A percentile compares a stretch with the other conserved stretches of the same genome.
Evolutionary conservation across 2,329 filamentous ascomycete genomes (phyloP).

Genomic region (Penicillium sp.): DNA sequence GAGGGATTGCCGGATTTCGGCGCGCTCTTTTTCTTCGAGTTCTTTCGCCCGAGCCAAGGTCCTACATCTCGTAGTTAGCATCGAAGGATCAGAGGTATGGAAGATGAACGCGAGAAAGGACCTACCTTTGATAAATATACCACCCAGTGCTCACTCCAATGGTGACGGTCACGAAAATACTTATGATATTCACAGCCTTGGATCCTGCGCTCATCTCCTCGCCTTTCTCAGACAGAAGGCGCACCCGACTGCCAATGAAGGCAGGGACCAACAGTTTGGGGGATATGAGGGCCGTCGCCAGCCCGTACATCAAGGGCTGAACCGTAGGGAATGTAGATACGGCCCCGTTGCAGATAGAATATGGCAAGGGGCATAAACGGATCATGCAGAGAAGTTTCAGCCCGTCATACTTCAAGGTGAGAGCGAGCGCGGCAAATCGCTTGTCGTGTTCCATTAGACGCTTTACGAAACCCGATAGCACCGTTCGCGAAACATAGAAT

Average conservation of each 20-base stretch:
- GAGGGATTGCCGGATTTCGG: conserved; percentile 34
- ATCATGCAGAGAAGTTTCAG: conserved; percentile 86
- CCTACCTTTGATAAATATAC: conserved; percentile 70
- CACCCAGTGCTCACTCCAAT: conserved; percentile 72
- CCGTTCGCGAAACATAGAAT: conserved; percentile 73
- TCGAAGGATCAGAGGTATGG: background rate
- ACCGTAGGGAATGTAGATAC: conserved; percentile 91
- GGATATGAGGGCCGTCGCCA: conserved; percentile 74
- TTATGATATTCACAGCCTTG: conserved; percentile 76
- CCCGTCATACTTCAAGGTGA: conserved; percentile 86
- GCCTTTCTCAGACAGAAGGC: conserved; percentile 73
- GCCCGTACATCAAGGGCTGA: conserved; percentile 65
- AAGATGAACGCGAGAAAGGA: background rate
- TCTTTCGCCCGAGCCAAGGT: conserved; percentile 47
- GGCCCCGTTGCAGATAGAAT: conserved; percentile 88
- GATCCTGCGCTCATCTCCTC: conserved; percentile 75
- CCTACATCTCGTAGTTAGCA: conserved; percentile 23
- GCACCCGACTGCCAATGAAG: conserved; percentile 82
- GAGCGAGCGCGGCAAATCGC: conserved; percentile 78
- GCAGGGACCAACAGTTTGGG: conserved; percentile 89
- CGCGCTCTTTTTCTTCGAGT: conserved; percentile 46
- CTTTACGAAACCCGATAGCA: conserved; percentile 74
- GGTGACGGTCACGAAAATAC: conserved; percentile 66
- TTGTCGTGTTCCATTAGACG: conserved; percentile 74
- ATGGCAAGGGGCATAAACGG: conserved; percentile 84